Evolutionary conservation across 1,284 basidiomycete genomes (phyloP), one percentile per base, ranked within the genome.

Genomic region (Boletellus sp.): DNA sequence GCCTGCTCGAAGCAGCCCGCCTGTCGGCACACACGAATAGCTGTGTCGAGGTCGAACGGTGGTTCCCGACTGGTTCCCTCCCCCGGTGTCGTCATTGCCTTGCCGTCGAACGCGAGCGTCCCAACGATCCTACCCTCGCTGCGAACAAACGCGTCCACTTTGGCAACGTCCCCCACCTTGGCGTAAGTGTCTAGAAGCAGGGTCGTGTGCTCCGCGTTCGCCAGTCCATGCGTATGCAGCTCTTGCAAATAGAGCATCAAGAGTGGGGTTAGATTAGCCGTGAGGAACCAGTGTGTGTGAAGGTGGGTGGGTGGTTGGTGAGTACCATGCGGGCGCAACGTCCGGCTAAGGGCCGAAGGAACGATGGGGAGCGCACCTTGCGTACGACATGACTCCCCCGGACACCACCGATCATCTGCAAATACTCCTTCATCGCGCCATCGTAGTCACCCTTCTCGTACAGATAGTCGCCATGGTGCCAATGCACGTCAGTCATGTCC

Each of bases 1-100:
- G 97, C 97, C 65, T 99, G 96, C 47, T 92, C 87, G 63, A 91
- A 97, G 70, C 96, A 99, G 0, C 94, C 93, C 0, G 93, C 96
- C 68, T 98, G 96, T 19, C 96, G 80, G 67, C 95, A 98, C 11
- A 99, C 96, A 1, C 93, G 81, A 56, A 99, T 97, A 0, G 94
- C 97, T 0, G 96, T 98, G 53, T 96, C 94, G 32, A 99, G 79
- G 65, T 99, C 97, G 63, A 99, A 99, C 0, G 94, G 94, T 1
- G 96, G 79, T 62, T 92, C 91, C 44, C 83, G 81, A 75, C 61
- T 67, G 16, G 54, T 42, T n/a, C 67, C 65, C 3, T 68, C 71
- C 18, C 71, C 65, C 49, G 71, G 61, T 26, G 26, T 26, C 8
- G 26, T 26, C 57, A 69, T 65, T 59, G 69, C 63, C 44, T 59